phyloP scores from a whole-genome alignment of 805 yeast species.

The Wickerhamomyces chambardii region DNA sequence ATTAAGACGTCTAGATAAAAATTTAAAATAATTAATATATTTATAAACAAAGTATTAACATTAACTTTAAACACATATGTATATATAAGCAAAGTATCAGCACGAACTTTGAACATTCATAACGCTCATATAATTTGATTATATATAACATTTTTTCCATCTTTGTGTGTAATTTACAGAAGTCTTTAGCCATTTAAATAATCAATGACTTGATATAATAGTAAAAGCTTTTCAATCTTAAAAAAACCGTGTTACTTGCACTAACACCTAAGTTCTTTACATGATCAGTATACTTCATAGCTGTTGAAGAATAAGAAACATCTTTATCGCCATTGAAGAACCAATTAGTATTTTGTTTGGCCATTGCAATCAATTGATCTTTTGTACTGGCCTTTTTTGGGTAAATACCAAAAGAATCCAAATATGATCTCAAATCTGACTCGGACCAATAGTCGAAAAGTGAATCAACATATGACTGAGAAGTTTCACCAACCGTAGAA shows the following conservation, averaged over 20 bases:
- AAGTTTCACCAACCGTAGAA: slow-evolving; percentile 5
- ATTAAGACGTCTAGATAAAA: not conserved
- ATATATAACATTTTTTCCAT: no score
- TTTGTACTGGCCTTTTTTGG: slow-evolving; percentile 17
- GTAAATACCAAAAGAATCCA: slow-evolving; percentile 32
- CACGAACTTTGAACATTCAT: no score
- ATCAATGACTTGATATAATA: slow-evolving; percentile 3
- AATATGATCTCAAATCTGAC: slow-evolving; percentile 31
- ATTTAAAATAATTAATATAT: no score
- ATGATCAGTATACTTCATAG: not conserved
- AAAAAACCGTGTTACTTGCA: slow-evolving; percentile 3
- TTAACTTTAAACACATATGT: no score
- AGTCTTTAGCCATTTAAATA: no score
- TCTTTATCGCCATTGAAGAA: slow-evolving; percentile 20
- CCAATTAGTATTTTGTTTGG: slow-evolving; percentile 32
- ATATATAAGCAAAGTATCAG: no score
- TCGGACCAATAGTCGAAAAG: slow-evolving; percentile 31
- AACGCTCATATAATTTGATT: no score
- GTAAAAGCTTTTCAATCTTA: slow-evolving; percentile 3
- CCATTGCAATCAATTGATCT: slow-evolving; percentile 26
- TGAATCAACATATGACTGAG: slow-evolving; percentile 8
- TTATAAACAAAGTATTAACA: no score
- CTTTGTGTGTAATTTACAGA: no score
- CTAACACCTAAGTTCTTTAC: slow-evolving; percentile 5
- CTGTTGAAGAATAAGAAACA: slow-evolving; percentile 1